Conservation (phyloP, 2,329 filamentous ascomycete genomes). For the Trichoderma sp. region DNA sequence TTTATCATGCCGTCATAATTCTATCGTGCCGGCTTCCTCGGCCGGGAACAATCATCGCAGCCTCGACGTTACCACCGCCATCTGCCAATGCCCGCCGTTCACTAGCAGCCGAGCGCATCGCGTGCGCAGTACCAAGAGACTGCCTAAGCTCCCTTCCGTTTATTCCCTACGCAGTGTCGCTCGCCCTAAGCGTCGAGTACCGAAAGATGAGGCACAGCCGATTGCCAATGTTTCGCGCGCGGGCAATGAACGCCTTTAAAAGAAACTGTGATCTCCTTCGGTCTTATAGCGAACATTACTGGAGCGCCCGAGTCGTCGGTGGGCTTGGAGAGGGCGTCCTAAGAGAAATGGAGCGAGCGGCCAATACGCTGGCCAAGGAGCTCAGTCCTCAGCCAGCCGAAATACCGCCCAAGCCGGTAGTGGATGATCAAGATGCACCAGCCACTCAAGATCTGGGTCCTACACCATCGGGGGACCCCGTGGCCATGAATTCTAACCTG, state of each 20-base stretch:
- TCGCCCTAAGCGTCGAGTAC: conserved; percentile 63
- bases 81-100: conserved; percentile 59
- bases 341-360: conserved; percentile 57
- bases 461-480: conserved; percentile 28
- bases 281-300: conserved; percentile 58
- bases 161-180: conserved; percentile 61
- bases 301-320: conserved; percentile 56
- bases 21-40: conserved; percentile 59
- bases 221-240: conserved; percentile 57
- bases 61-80: conserved; percentile 46
- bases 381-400: conserved; percentile 32
- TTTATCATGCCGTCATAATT: conserved; percentile 66
- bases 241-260: conserved; percentile 57
- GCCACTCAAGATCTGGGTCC: conserved; percentile 24
- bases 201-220: conserved; percentile 64
- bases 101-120: conserved; percentile 58
- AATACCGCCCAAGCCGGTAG: conserved; percentile 25
- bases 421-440: conserved; percentile 9
- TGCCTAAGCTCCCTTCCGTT: conserved; percentile 57
- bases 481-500: conserved; percentile 30
- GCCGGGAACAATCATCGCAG: conserved; percentile 41
- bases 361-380: conserved; percentile 46
- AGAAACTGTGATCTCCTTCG: conserved; percentile 56
- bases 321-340: conserved; percentile 57
- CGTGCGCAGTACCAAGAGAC: conserved; percentile 54